Evolutionary conservation across 2,329 filamentous ascomycete genomes (phyloP).

Genomic region (Aureobasidium sp.): DNA sequence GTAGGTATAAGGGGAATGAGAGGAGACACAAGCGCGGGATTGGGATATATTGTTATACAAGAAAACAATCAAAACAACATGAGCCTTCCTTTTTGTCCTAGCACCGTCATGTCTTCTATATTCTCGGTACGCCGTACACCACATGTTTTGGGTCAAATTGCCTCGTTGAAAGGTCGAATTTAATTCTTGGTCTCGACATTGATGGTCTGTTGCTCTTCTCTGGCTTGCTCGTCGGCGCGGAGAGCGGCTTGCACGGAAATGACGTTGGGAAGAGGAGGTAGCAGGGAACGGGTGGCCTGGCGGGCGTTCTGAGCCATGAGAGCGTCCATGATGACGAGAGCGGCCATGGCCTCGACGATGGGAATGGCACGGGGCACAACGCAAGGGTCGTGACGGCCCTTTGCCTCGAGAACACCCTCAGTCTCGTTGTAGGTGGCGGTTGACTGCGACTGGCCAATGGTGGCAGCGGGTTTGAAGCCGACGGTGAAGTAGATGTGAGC

Average conservation of each 20-base stretch:
- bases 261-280: slow-evolving; percentile 35
- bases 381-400: slow-evolving; percentile 89
- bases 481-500: slow-evolving; percentile 90
- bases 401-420: slow-evolving; percentile 74
- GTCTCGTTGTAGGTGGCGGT: slow-evolving; percentile 72
- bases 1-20: background rate
- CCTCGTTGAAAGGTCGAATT: background rate
- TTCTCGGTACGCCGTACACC: background rate
- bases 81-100: background rate
- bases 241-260: slow-evolving; percentile 22
- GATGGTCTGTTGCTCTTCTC: slow-evolving; percentile 14
- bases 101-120: background rate
- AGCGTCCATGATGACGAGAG: slow-evolving; percentile 78
- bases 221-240: slow-evolving; percentile 15
- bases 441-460: slow-evolving; percentile 79
- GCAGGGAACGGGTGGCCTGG: slow-evolving; percentile 38
- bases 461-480: slow-evolving; percentile 90
- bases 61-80: slow-evolving; percentile 5
- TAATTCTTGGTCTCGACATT: slow-evolving; percentile 9
- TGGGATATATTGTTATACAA: slow-evolving; percentile 8
- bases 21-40: background rate
- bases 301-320: slow-evolving; percentile 70
- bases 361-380: slow-evolving; percentile 80
- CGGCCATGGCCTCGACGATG: slow-evolving; percentile 86
- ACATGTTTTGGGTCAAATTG: background rate